Percentiles rank a stretch among this genome's conserved stretches.
These are phyloP conservation scores for Rhynchospora tenuis DNA, from an alignment of 176 grass and related monocot genomes.

Conservation along the genomic window DNA sequence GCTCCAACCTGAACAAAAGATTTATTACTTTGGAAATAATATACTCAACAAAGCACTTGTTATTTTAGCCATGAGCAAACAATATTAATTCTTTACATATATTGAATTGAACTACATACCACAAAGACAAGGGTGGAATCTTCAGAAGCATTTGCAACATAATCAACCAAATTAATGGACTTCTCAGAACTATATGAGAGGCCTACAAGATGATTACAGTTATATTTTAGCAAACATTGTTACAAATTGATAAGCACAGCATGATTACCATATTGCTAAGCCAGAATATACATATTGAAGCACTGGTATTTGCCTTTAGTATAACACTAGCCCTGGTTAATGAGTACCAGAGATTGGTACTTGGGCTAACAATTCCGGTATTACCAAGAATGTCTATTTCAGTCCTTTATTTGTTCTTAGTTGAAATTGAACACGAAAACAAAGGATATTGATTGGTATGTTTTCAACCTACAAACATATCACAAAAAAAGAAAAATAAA, in stretches of 20 bases:
- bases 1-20: constrained; percentile 71
- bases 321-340: neutral
- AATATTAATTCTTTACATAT: neutral
- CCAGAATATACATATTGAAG: neutral
- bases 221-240: neutral
- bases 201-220: constrained; percentile 36
- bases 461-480: constrained; percentile 18
- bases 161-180: constrained; percentile 77
- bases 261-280: neutral
- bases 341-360: neutral
- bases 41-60: neutral
- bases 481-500: neutral
- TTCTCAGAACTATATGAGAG: constrained; percentile 89
- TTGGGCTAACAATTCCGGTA: neutral
- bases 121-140: constrained; percentile 71
- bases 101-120: constrained; percentile 39
- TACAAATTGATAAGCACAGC: neutral
- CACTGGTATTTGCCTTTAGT: neutral
- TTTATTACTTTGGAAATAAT: neutral
- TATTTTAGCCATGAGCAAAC: constrained; percentile 5
- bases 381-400: neutral
- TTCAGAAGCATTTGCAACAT: constrained; percentile 68
- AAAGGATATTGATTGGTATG: neutral
- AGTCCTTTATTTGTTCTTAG: neutral
- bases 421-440: neutral